Conservation (phyloP, 208 protist genomes). For the Crithidia thermophila region DNA sequence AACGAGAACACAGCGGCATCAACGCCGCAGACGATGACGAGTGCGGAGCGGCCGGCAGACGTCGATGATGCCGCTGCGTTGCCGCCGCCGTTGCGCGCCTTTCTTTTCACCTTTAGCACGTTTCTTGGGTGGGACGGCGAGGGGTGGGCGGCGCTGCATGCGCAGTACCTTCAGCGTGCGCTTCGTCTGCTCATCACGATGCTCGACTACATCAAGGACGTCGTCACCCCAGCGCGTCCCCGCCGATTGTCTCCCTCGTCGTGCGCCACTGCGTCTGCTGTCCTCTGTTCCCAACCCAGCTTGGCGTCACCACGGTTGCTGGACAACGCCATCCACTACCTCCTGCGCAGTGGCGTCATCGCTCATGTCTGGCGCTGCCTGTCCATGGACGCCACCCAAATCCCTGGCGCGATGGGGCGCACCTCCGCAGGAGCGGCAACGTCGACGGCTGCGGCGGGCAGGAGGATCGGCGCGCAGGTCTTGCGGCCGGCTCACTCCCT, state of each 20-base stretch:
- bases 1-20: neutral
- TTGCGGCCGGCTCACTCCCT: neutral
- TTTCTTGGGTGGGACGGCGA: constrained; percentile 28
- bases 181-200: constrained; percentile 14
- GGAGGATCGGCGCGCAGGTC: neutral
- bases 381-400: constrained; percentile 20
- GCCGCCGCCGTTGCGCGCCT: constrained; percentile 11
- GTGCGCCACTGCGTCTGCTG: too few relatives aligned
- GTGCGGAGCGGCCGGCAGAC: neutral
- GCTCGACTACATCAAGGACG: neutral
- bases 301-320: neutral
- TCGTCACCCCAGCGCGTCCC: neutral
- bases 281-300: neutral
- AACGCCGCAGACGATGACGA: neutral
- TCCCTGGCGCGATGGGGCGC: neutral
- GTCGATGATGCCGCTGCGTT: neutral
- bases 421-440: neutral
- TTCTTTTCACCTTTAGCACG: constrained; percentile 4
- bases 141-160: constrained; percentile 13
- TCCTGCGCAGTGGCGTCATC: constrained; percentile 10
- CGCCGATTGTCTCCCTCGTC: neutral
- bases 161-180: constrained; percentile 9
- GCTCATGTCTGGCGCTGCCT: constrained; percentile 26
- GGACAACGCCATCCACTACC: neutral
- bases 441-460: neutral